Evolutionary conservation across 371 early-diverging fungal species (phyloP).

Genomic region (Actinomortierella ambigua): DNA sequence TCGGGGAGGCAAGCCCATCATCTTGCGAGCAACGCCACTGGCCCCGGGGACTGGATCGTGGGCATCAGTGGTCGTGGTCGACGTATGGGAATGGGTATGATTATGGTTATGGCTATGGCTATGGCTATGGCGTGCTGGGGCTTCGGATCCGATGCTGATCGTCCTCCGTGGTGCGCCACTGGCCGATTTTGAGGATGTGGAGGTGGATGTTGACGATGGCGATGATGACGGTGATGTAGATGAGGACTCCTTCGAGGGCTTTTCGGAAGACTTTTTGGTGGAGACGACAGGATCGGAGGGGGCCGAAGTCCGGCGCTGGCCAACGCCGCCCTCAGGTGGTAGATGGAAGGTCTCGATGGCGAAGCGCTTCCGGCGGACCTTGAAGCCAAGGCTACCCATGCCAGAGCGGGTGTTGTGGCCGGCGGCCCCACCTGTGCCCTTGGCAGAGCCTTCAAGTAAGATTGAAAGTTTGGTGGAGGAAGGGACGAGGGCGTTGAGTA

Average conservation of each 20-base stretch:
- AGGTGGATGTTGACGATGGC: constrained; percentile 2
- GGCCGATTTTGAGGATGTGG: neutral
- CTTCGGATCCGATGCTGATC: neutral
- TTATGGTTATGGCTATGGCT: too few relatives aligned
- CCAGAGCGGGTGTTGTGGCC: constrained; percentile 5
- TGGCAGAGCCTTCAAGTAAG: constrained; percentile 54
- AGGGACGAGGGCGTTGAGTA: constrained; percentile 78
- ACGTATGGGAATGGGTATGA: too few relatives aligned
- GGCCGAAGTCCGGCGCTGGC: constrained; percentile 64
- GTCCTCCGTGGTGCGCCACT: too few relatives aligned
- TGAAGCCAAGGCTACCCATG: constrained; percentile 68
- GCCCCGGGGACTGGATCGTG: constrained; percentile 35
- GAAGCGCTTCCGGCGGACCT: constrained; percentile 87
- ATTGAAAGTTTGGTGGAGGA: constrained; percentile 74
- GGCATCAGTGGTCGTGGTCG: too few relatives aligned
- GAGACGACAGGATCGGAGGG: constrained; percentile 15
- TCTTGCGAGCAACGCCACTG: constrained; percentile 42
- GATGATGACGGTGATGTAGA: constrained; percentile 4
- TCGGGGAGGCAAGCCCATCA: constrained; percentile 40
- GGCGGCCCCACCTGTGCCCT: constrained; percentile 35
- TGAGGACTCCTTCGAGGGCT: constrained; percentile 21
- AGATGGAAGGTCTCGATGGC: constrained; percentile 89
- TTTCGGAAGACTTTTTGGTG: constrained; percentile 5
- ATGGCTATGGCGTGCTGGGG: neutral
- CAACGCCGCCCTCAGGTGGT: constrained; percentile 89